Evolutionary conservation across 768 basidiomycete species (phyloP), one percentile per base, ranked within the genome.

Genomic region (Suillus sp.): DNA sequence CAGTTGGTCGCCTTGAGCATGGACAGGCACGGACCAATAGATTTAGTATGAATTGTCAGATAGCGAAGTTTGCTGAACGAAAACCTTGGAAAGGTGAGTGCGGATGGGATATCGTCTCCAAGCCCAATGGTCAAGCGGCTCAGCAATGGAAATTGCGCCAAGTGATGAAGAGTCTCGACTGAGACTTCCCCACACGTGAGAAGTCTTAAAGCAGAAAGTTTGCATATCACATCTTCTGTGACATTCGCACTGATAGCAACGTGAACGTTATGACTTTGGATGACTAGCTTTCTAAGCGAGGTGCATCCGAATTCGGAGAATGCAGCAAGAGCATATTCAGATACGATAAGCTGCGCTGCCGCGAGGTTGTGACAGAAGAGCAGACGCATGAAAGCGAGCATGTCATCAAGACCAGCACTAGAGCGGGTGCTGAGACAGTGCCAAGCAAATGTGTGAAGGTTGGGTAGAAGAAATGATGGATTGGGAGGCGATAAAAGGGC

Each of bases 381-480:
- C 42, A 67, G 64, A n/a, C 57, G 42, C 61, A 74, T 54, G 61
- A 74, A 75, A 3, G 63, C 66, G 30, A 68, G 60, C 10, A 74
- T 70, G 20, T 66, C 70, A 2, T n/a, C 27, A 2, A 72, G 65
- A 43, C 62, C 67, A 32, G 56, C 38, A n/a, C n/a, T n/a, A 57
- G 56, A 57, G 38, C 56, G 56, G n/a, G 38, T 40, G 38, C 56
- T 57, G 18, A 57, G 56, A 57, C 56, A 57, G 25, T 57, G 56
- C 56, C 56, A 57, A 38, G 72, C 47, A 68, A 73, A 59, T 75
- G 73, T 6, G 67, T 3, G 55, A 75, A 62, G 53, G 70, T 62
- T 7, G 74, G 74, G 61, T 72, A 74, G 1, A 70, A 60, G 59
- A 67, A 56, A 16, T 56, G 59, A 53, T 68, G n/a, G 27, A 61